Percentiles rank a stretch among this genome's conserved stretches.
phyloP scores from a whole-genome alignment of 208 protist genomes.

The Porcisia deanei region DNA sequence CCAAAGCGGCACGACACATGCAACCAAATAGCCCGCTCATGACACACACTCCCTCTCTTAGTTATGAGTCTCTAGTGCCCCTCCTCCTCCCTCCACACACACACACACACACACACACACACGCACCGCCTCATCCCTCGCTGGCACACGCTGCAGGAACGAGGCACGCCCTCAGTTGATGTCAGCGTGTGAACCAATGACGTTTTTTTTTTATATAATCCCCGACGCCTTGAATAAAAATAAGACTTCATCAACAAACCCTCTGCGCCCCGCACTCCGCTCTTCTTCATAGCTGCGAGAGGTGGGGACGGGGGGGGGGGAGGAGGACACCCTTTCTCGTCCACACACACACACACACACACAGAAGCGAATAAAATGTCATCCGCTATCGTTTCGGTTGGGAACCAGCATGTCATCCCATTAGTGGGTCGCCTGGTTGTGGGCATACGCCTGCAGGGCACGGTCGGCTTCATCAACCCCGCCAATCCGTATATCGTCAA shows the following conservation, averaged over 20 bases:
- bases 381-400: conserved; percentile 33
- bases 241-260: no score
- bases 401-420: conserved; percentile 39
- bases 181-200: no score
- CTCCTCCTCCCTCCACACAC: not conserved
- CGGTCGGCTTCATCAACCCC: conserved; percentile 54
- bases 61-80: not conserved
- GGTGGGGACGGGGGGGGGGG: not conserved
- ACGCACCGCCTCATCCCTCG: not conserved
- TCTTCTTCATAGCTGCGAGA: not conserved
- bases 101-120: no score
- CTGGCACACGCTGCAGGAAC: not conserved
- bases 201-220: not conserved
- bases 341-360: not conserved
- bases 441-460: conserved; percentile 69
- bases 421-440: conserved; percentile 52
- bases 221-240: not conserved
- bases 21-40: not conserved
- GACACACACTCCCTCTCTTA: not conserved
- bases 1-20: not conserved
- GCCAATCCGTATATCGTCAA: conserved; percentile 33
- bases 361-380: conserved; percentile 23
- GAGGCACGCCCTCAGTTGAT: not conserved
- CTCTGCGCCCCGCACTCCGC: not conserved
- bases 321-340: not conserved